Conservation (phyloP, 495 filamentous ascomycete genomes). For the Darksidea phi region DNA sequence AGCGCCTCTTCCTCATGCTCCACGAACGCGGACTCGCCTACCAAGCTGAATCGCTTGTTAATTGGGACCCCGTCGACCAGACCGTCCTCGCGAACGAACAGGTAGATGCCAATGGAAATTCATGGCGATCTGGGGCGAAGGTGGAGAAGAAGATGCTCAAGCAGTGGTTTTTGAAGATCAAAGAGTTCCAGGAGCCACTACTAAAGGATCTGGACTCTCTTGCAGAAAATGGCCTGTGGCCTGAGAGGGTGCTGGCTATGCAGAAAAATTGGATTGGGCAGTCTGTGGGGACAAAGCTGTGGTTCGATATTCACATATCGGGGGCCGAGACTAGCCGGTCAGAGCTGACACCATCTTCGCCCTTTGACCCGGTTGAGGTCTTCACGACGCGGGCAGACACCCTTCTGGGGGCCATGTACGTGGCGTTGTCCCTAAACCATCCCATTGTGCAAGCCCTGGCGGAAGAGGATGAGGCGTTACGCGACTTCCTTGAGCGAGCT, state of each 20-base stretch:
- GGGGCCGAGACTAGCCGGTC: conserved; percentile 21
- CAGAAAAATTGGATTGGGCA: conserved; percentile 88
- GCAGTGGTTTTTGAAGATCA: conserved; percentile 90
- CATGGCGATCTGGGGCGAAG: conserved; percentile 84
- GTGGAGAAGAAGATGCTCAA: conserved; percentile 77
- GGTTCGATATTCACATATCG: conserved; percentile 56
- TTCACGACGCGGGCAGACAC: conserved; percentile 86
- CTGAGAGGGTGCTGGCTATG: conserved; percentile 76
- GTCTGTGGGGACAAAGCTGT: conserved; percentile 68
- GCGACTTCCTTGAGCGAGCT: conserved; percentile 63
- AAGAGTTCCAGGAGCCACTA: conserved; percentile 70
- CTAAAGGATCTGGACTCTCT: conserved; percentile 69
- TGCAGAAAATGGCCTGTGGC: conserved; percentile 64
- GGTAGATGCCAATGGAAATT: conserved; percentile 77
- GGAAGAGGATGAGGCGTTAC: conserved; percentile 57
- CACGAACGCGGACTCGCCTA: conserved; percentile 72
- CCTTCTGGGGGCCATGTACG: conserved; percentile 77
- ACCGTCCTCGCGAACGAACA: conserved; percentile 92
- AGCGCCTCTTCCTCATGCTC: conserved; percentile 75
- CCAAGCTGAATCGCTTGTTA: conserved; percentile 75
- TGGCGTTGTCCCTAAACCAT: conserved; percentile 74
- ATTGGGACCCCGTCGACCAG: conserved; percentile 86
- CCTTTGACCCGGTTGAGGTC: conserved; percentile 56
- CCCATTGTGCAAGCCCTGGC: conserved; percentile 65
- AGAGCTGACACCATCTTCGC: neutral